Percentiles rank a stretch among this genome's conserved stretches.
Conservation (phyloP, 179 eudicot genomes). For the Pouteria campechiana region DNA sequence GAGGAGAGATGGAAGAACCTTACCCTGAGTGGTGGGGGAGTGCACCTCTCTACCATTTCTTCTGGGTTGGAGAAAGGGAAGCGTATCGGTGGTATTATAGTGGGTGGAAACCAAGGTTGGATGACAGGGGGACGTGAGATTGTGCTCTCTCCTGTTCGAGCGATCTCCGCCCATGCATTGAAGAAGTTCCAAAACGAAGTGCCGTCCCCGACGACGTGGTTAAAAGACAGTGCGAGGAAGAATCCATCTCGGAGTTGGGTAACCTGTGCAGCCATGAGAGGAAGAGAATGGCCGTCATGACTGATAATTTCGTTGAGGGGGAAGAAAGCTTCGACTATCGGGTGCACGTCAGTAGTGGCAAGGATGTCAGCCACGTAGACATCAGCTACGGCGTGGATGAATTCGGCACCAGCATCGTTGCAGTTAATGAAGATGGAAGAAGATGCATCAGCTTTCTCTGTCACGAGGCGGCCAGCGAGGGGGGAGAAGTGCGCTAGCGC, state of each 20-base stretch:
- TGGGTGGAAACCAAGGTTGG: conserved; percentile 11
- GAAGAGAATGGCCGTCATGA: conserved; percentile 12
- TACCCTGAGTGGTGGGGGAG: neutral
- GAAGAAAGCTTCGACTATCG: conserved; percentile 19
- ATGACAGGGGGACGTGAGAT: conserved; percentile 2
- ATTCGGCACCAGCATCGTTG: conserved; percentile 21
- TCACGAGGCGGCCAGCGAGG: conserved; percentile 17
- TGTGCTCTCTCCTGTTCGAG: neutral
- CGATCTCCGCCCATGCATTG: conserved; percentile 15
- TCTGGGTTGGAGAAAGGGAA: neutral
- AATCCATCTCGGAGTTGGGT: conserved; percentile 30
- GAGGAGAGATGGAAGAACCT: neutral
- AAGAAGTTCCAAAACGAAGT: conserved; percentile 20
- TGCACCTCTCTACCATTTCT: neutral
- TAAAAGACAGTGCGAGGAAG: conserved; percentile 26
- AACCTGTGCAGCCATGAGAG: conserved; percentile 28
- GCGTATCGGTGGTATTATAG: neutral
- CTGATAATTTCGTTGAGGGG: conserved; percentile 11
- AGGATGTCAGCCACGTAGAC: conserved; percentile 8
- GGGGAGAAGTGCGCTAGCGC: conserved; percentile 20
- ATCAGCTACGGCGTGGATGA: conserved; percentile 4
- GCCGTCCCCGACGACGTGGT: conserved; percentile 27
- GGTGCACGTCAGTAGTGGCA: conserved; percentile 7
- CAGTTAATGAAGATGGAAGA: conserved; percentile 10
- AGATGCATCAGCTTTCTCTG: neutral